A percentile compares a stretch with the other conserved stretches of the same genome.
Evolutionary conservation across 345 rosid species (phyloP).

Genomic region (Rhodomyrtus tomentosa): DNA sequence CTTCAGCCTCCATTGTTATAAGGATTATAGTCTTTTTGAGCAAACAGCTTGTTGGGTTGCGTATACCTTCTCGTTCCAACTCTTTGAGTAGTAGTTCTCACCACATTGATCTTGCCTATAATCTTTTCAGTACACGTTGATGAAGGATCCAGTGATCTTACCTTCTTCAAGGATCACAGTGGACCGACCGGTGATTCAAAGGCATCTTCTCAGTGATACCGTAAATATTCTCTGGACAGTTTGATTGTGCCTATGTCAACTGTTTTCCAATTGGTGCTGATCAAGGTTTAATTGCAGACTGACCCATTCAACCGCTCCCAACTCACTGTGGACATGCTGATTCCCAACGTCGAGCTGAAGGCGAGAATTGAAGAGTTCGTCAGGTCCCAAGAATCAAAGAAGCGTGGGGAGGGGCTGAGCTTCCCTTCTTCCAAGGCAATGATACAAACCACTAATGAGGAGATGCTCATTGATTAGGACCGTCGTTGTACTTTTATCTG

Average conservation of each 20-base stretch:
- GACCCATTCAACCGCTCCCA: conserved; percentile 96
- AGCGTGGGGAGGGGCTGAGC: conserved; percentile 40
- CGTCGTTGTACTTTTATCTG: background rate
- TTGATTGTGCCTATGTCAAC: background rate
- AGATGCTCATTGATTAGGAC: conserved; percentile 76
- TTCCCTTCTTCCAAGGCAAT: conserved; percentile 43
- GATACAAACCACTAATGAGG: conserved; percentile 55
- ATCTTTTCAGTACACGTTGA: conserved; percentile 59
- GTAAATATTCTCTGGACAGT: conserved; percentile 16
- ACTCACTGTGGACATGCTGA: conserved; percentile 81
- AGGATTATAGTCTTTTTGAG: background rate
- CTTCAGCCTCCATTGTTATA: background rate
- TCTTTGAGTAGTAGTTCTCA: background rate
- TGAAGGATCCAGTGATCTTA: conserved; percentile 98
- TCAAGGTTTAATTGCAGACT: conserved; percentile 37
- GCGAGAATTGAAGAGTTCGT: conserved; percentile 74
- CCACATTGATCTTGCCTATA: background rate
- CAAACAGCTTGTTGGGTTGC: background rate
- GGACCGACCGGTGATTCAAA: conserved; percentile 86
- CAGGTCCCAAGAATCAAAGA: conserved; percentile 48
- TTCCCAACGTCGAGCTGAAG: conserved; percentile 65
- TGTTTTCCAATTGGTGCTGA: background rate
- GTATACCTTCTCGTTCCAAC: background rate
- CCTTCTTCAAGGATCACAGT: conserved; percentile 85
- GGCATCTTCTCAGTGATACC: conserved; percentile 94